Evolutionary conservation across 805 yeast species (phyloP).

Genomic region (Hanseniaspora vineae): DNA sequence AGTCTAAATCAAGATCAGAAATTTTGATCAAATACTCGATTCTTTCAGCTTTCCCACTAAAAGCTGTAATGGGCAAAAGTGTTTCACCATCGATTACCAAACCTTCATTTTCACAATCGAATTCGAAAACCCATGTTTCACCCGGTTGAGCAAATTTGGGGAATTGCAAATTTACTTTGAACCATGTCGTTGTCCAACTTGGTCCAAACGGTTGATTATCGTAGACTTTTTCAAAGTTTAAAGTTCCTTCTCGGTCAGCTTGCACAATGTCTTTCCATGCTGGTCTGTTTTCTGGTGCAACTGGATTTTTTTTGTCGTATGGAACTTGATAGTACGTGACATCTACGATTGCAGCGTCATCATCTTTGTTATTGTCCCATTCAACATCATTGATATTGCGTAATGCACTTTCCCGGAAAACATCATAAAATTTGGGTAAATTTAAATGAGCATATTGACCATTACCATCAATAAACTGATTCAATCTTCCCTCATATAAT

Average conservation of each 20-base stretch:
- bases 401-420: conserved; percentile 5
- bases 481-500: conserved; percentile 54
- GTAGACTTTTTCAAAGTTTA: conserved; percentile 39
- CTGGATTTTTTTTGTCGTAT: conserved; percentile 28
- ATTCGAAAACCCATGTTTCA: conserved; percentile 49
- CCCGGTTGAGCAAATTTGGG: conserved; percentile 6
- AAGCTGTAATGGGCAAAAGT: conserved; percentile 62
- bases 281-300: conserved; percentile 24
- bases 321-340: conserved; percentile 66
- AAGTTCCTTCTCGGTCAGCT: conserved; percentile 12
- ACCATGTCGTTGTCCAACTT: conserved; percentile 96
- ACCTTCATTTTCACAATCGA: conserved; percentile 85
- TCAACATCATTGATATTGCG: conserved; percentile 24
- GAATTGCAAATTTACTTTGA: conserved; percentile 54
- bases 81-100: conserved; percentile 38
- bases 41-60: conserved; percentile 68
- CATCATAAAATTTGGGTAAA: conserved; percentile 70
- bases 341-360: conserved; percentile 34
- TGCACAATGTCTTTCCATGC: conserved; percentile 19
- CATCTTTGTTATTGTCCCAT: too few relatives aligned
- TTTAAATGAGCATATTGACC: conserved; percentile 66
- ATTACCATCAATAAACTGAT: conserved; percentile 60
- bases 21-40: conserved; percentile 36
- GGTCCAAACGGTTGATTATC: conserved; percentile 82
- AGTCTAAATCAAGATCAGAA: background rate